Conservation (phyloP, 2,329 filamentous ascomycete genomes). For the Penicillium sp. region DNA sequence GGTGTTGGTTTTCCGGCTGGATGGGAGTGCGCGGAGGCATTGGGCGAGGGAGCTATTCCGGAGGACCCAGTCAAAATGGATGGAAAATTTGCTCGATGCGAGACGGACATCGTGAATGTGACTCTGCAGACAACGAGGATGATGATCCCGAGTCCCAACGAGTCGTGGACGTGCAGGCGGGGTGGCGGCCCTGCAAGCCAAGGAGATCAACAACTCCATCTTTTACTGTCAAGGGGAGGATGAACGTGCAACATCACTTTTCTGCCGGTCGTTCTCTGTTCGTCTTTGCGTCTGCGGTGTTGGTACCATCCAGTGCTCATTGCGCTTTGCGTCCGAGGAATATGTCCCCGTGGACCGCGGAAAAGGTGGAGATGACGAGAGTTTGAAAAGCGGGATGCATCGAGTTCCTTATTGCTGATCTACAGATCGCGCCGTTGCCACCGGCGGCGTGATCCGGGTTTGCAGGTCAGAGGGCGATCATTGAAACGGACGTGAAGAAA, state of each 20-base stretch:
- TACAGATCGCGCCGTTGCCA: constrained; percentile 18
- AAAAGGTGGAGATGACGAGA: neutral
- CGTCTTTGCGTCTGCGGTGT: neutral
- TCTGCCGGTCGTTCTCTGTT: neutral
- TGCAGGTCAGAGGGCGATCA: constrained; percentile 13
- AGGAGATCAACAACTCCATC: neutral
- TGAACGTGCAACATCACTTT: neutral
- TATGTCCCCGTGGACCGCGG: neutral
- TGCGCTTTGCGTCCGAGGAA: neutral
- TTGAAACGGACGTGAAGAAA: neutral
- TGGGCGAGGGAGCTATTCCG: neutral
- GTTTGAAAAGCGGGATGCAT: constrained; percentile 2
- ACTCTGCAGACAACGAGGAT: constrained; percentile 13
- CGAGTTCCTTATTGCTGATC: constrained; percentile 10
- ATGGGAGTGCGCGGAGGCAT: neutral
- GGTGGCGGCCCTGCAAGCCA: neutral
- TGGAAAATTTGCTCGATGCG: neutral
- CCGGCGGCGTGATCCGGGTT: constrained; percentile 12
- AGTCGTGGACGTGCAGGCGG: constrained; percentile 6
- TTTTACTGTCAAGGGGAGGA: neutral
- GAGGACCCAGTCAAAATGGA: neutral
- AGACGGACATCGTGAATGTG: constrained; percentile 1
- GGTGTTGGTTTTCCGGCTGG: neutral
- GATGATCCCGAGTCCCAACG: constrained; percentile 3
- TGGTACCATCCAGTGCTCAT: neutral